Evolutionary conservation across 352 stramenopile species (phyloP).

Genomic region (Phytophthora meadii): DNA sequence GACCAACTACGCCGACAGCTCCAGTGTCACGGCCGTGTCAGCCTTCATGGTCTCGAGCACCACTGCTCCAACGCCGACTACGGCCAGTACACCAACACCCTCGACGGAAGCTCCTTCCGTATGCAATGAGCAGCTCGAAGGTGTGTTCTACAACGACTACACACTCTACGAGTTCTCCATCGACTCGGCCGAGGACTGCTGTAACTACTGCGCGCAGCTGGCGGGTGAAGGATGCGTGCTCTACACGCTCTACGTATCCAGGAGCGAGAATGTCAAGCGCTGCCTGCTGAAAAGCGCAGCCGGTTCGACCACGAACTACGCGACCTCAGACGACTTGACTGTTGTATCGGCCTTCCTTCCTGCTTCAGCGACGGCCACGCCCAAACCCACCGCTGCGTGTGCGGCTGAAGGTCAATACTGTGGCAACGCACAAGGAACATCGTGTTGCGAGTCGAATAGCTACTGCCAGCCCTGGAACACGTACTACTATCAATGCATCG

Average conservation of each 20-base stretch:
- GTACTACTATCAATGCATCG: slow-evolving; percentile 65
- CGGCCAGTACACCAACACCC: slow-evolving; percentile 17
- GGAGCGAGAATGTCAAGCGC: slow-evolving; percentile 27
- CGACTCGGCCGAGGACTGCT: slow-evolving; percentile 33
- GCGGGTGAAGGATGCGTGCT: slow-evolving; percentile 28
- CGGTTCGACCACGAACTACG: slow-evolving; percentile 29
- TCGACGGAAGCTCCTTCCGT: slow-evolving; percentile 12
- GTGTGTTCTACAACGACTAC: slow-evolving; percentile 34
- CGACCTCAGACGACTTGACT: slow-evolving; percentile 24
- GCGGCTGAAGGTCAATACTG: slow-evolving; percentile 44
- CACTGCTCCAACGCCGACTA: slow-evolving; percentile 11
- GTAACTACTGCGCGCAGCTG: slow-evolving; percentile 30
- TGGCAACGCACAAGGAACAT: slow-evolving; percentile 45
- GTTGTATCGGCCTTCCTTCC: slow-evolving; percentile 32
- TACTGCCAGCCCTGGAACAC: slow-evolving; percentile 65
- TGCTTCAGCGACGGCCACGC: slow-evolving; percentile 15
- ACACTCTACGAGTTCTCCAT: slow-evolving; percentile 35
- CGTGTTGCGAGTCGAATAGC: slow-evolving; percentile 38
- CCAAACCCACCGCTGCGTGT: slow-evolving; percentile 26
- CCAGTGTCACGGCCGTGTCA: slow-evolving; percentile 30
- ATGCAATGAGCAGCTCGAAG: slow-evolving; percentile 25
- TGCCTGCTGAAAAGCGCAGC: slow-evolving; percentile 32
- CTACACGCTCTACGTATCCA: slow-evolving; percentile 36
- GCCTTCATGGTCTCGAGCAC: slow-evolving; percentile 25
- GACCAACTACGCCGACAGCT: slow-evolving; percentile 47